Evolutionary conservation across 2,329 filamentous ascomycete species (phyloP).

Genomic region (Fusarium algeriense): DNA sequence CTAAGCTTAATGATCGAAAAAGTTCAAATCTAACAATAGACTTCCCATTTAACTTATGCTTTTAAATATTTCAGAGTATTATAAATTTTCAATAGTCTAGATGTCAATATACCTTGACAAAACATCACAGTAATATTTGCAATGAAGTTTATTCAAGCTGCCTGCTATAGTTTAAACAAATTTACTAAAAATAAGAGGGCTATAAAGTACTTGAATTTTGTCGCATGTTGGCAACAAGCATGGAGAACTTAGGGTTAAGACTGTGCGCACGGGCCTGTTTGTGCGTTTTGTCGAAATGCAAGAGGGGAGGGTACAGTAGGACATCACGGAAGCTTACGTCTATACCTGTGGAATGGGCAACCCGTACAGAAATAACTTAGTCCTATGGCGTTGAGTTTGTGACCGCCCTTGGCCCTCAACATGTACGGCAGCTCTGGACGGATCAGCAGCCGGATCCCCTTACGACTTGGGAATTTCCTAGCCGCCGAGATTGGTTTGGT

Average conservation of each 20-base stretch:
- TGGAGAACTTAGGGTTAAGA: background rate
- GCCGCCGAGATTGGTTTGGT: background rate
- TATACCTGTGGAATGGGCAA: background rate
- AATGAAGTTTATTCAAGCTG: background rate
- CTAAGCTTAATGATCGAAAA: background rate
- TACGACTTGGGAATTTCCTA: background rate
- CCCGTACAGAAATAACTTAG: background rate
- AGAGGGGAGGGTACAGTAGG: background rate
- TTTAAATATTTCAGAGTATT: background rate
- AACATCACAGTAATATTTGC: background rate
- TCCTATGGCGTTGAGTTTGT: background rate
- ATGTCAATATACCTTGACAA: background rate
- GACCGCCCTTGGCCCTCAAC: background rate
- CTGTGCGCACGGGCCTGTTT: background rate
- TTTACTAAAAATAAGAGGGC: background rate
- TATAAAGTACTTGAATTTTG: background rate
- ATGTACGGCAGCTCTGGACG: background rate
- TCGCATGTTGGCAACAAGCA: background rate
- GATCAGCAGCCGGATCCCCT: background rate
- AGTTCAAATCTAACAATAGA: background rate
- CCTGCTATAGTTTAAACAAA: background rate
- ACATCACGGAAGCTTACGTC: background rate
- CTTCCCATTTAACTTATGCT: background rate
- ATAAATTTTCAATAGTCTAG: background rate
- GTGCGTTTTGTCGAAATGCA: background rate